Base-by-base conservation (phyloP, 495 filamentous ascomycete species). In the Aspergillus campestris region DNA sequence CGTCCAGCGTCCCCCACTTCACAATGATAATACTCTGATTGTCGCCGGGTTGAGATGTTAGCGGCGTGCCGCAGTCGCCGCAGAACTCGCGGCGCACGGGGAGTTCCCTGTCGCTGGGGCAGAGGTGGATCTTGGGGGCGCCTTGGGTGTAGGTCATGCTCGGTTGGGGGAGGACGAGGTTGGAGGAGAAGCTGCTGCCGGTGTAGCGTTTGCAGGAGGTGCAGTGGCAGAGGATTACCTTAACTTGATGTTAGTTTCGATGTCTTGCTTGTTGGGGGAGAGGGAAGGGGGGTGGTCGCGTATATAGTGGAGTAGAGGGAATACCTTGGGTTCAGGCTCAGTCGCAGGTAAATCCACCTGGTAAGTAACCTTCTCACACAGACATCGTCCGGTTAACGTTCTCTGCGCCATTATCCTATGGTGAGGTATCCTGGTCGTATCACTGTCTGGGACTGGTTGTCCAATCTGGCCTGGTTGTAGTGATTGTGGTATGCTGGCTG, bases 171-270 rank as follows among this genome's bases (percentile, higher is more conserved):
- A 61, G 42, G 40, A 61, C 37, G 31, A 61, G 48, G 39, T 61
- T 61, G 31, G 61, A 41, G 9, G 56, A 59, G 47, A 59, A 64
- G 36, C 42, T 42, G 34, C 56, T 50, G 48, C 61, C 58, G 5
- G 58, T 60, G 46, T 58, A 51, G 13, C 53, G 56, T 34, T 64
- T 61, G 54, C 61, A 64, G 43, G 36, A 57, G 12, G 39, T 58
- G 52, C 61, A 64, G 61, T 64, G 58, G 42, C 61, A 64, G 52
- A 58, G 32, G 30, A 53, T 42, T 10, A 63, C 13, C 60, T 60
- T 28, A 11, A 38, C 2, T 34, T 31, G 35, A 27, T n/a, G 24
- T 47, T 27, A 47, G 44, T 40, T 31, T 6, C 8, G 4, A 10
- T 8, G 6, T 30, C 10, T 12, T 15, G 5, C 14, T 32, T 24